These are phyloP conservation scores for Neobulgaria alba DNA, from an alignment of 2,329 filamentous ascomycete species.

Conservation along the genomic window DNA sequence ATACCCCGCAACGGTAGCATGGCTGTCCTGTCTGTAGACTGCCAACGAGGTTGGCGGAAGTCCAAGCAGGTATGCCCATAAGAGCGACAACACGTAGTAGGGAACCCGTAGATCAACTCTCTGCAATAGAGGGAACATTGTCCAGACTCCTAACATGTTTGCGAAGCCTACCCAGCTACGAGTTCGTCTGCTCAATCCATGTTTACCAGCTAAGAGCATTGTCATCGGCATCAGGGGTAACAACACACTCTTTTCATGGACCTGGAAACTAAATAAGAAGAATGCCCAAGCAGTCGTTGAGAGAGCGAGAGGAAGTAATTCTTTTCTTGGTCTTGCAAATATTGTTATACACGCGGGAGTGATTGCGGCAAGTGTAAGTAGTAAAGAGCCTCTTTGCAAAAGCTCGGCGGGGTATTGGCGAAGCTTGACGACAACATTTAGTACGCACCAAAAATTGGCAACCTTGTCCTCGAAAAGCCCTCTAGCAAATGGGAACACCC, in stretches of 20 bases:
- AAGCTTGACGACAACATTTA: conserved; percentile 85
- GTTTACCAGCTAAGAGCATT: conserved; percentile 67
- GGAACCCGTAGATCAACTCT: conserved; percentile 78
- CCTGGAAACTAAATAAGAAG: conserved; percentile 95
- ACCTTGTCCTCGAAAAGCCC: conserved; percentile 98
- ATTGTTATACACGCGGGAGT: conserved; percentile 71
- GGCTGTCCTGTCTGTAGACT: conserved; percentile 52
- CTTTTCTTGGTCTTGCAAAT: conserved; percentile 68
- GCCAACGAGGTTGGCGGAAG: conserved; percentile 69
- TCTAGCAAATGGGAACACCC: conserved; percentile 93
- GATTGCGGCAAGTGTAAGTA: conserved; percentile 68
- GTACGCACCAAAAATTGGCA: conserved; percentile 93
- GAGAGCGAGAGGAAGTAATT: conserved; percentile 70
- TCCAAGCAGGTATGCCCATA: conserved; percentile 89
- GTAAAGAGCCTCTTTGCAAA: conserved; percentile 68
- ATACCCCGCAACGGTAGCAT: conserved; percentile 38
- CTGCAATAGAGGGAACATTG: conserved; percentile 83
- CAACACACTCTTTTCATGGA: conserved; percentile 95
- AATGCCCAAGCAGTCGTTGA: conserved; percentile 90
- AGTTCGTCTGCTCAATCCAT: conserved; percentile 66
- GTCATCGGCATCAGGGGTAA: conserved; percentile 93
- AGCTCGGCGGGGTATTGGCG: conserved; percentile 60
- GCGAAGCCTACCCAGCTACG: conserved; percentile 94
- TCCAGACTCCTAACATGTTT: conserved; percentile 84
- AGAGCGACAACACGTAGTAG: conserved; percentile 72